Percentiles rank a stretch among this genome's conserved stretches.
Conservation (phyloP, 306 rosid species). For the Gastrolobium bilobum region DNA sequence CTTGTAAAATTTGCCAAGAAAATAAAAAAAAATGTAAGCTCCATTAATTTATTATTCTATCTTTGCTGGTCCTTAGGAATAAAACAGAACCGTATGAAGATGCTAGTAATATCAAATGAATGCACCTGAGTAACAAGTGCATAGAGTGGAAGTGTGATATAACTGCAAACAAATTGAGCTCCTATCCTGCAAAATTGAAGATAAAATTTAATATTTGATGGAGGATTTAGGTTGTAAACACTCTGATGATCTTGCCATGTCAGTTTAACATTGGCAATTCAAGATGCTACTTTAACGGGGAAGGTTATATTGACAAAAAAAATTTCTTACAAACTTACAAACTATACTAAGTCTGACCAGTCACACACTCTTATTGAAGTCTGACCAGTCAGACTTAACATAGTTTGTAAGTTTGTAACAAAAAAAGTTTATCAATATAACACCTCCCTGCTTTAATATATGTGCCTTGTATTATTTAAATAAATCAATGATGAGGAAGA, state of each 20-base stretch:
- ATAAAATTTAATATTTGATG: neutral
- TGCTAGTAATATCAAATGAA: neutral
- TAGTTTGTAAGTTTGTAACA: no score
- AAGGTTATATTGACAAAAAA: no score
- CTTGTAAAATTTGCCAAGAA: no score
- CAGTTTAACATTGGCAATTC: conserved; percentile 16
- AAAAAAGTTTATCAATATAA: no score
- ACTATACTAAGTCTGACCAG: no score
- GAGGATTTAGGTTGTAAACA: neutral
- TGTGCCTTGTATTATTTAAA: neutral
- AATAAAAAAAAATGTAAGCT: no score
- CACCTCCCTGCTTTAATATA: no score
- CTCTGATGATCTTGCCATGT: neutral
- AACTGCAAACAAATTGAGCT: conserved; percentile 88
- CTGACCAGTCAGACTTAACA: no score
- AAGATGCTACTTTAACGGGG: neutral
- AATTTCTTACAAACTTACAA: no score
- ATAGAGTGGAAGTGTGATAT: conserved; percentile 90
- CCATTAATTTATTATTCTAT: no score
- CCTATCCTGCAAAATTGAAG: conserved; percentile 63
- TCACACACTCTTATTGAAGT: no score
- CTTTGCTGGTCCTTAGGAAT: no score
- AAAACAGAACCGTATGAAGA: neutral
- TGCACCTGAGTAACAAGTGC: conserved; percentile 93
- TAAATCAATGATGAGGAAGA: neutral